These are phyloP conservation scores for Phytophthora fragariae DNA, from an alignment of 352 stramenopile species.

Conservation along the genomic window DNA sequence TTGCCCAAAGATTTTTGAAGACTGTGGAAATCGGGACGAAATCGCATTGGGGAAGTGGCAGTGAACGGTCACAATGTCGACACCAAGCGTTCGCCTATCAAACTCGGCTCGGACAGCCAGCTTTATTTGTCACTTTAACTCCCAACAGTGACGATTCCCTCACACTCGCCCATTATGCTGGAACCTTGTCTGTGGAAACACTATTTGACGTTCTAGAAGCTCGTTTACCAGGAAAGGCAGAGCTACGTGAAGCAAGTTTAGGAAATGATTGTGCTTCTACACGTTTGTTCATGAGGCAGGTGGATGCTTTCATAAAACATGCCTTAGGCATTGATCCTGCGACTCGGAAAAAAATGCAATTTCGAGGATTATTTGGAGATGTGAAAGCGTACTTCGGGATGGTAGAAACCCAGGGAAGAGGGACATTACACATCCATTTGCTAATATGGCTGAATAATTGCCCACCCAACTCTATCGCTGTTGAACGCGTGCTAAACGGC, in stretches of 20 bases:
- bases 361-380: too few species aligned
- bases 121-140: conserved; percentile 18
- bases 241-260: too few species aligned
- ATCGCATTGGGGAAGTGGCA: conserved; percentile 9
- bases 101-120: conserved; percentile 8
- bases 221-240: neutral
- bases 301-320: conserved; percentile 8
- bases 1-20: conserved; percentile 4
- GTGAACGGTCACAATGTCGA: conserved; percentile 7
- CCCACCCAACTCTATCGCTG: too few species aligned
- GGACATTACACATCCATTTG: too few species aligned
- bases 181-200: neutral
- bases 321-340: neutral
- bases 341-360: too few species aligned
- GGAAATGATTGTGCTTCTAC: too few species aligned
- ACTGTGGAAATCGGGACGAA: neutral
- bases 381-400: too few species aligned
- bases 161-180: neutral
- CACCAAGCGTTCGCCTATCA: conserved; percentile 11
- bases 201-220: conserved; percentile 2
- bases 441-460: too few species aligned
- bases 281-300: neutral
- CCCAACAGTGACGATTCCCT: neutral
- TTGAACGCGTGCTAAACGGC: too few species aligned
- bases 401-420: too few species aligned